Base-by-base conservation (phyloP, 2,329 filamentous ascomycete species). In the Neobulgaria alba region DNA sequence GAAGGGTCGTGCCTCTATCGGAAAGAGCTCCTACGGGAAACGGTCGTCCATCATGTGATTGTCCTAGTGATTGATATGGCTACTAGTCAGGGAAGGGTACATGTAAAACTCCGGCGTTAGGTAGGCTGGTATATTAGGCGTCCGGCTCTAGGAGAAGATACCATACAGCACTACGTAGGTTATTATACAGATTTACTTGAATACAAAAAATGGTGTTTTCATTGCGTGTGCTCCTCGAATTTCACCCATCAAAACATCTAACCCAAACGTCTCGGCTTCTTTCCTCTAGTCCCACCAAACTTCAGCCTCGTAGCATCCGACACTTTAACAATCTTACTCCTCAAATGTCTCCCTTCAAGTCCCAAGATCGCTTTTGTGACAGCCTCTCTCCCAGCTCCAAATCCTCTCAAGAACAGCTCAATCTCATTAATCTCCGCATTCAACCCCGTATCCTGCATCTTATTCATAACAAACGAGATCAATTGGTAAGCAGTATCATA, bases 401-500 rank as follows among this genome's bases (percentile, higher is more conserved):
- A 98, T 1, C 89, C 90, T 56, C 87, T 75, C 50, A 94, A 69
- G 3, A 89, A 71, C 37, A 98, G 69, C 64, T 95, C 88, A 48
- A 98, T 61, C 41, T 75, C 71, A 49, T 77, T 68, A 42, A 96
- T 93, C 54, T 85, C 77, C 50, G 78, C 68, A 56, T 87, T 69
- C 68, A 85, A 77, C 31, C 85, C 85, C 55, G 77, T 78, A 63
- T 95, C 87, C 60, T 89, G 79, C 50, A 98, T 82, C 61, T 82
- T 78, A 61, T 82, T 82, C 60, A 96, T 77, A 18, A 90, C 77
- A 60, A 89, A 90, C 14, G 85, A 80, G 4, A 82, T 79, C 36
- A 98, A 68, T 61, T 96, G 93, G 65, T 94, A 95, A 3, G 82
- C 90, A 14, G 90, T 82, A 65, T 98, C 92, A 66, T 92, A 98